Conservation (phyloP, 371 early-diverging fungal genomes). For the Syncephalis fuscata region DNA sequence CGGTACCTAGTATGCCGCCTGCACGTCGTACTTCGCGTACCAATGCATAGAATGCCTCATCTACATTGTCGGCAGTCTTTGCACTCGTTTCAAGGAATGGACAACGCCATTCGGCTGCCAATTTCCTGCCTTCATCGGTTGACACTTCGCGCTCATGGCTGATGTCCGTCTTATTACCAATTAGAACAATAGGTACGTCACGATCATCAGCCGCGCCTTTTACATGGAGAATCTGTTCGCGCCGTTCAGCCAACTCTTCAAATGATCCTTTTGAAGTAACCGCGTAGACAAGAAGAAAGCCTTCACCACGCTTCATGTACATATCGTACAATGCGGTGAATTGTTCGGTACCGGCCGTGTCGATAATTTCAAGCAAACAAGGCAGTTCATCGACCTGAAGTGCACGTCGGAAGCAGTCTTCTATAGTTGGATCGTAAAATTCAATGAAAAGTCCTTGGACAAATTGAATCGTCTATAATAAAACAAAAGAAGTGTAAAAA, state of each 20-base stretch:
- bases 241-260: conserved; percentile 55
- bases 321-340: conserved; percentile 85
- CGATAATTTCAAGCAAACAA: conserved; percentile 79
- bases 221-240: conserved; percentile 64
- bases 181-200: conserved; percentile 72
- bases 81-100: conserved; percentile 80
- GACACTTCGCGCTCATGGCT: conserved; percentile 61
- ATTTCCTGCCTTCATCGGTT: conserved; percentile 35
- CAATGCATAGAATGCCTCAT: conserved; percentile 47
- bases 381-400: conserved; percentile 72
- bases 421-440: conserved; percentile 83
- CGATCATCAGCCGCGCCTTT: conserved; percentile 36
- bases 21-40: conserved; percentile 31
- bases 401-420: conserved; percentile 79
- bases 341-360: conserved; percentile 80
- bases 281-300: conserved; percentile 74
- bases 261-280: conserved; percentile 72
- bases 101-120: conserved; percentile 50
- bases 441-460: conserved; percentile 82
- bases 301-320: conserved; percentile 84
- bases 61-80: conserved; percentile 64
- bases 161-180: conserved; percentile 78
- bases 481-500: conserved; percentile 3
- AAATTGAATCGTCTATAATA: conserved; percentile 72
- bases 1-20: conserved; percentile 7